phyloP scores from a whole-genome alignment of 2,329 filamentous ascomycete genomes.

The Lecanoromycetidae sp. region DNA sequence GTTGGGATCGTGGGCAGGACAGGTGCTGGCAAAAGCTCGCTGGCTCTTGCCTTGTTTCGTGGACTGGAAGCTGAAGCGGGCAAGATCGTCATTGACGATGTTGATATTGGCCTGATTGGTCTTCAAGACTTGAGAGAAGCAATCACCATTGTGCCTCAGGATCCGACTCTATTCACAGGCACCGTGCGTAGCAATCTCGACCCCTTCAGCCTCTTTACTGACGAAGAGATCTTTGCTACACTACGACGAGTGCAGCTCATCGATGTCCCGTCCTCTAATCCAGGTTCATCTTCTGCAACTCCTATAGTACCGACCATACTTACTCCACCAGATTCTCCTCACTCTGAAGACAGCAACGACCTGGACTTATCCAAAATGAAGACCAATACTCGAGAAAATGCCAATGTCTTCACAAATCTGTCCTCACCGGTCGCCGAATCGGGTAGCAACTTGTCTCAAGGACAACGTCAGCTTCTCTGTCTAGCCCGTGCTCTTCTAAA shows the following conservation, averaged over 20 bases:
- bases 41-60: constrained; percentile 86
- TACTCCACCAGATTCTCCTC: constrained; percentile 1
- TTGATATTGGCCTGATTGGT: constrained; percentile 84
- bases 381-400: constrained; percentile 53
- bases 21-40: constrained; percentile 89
- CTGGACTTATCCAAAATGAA: constrained; percentile 16
- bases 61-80: constrained; percentile 83
- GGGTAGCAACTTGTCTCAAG: constrained; percentile 87
- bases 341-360: constrained; percentile 17
- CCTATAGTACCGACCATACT: constrained; percentile 16
- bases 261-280: constrained; percentile 40
- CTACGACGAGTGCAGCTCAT: constrained; percentile 84
- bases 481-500: constrained; percentile 88
- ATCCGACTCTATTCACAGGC: constrained; percentile 86
- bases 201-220: constrained; percentile 77
- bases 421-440: constrained; percentile 76
- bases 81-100: constrained; percentile 75
- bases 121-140: constrained; percentile 85
- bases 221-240: constrained; percentile 79
- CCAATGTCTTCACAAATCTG: constrained; percentile 86
- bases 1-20: constrained; percentile 93
- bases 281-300: constrained; percentile 26
- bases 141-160: constrained; percentile 95
- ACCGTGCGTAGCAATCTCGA: constrained; percentile 88
- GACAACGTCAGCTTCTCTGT: constrained; percentile 87